Evolutionary conservation across 495 filamentous ascomycete species (phyloP).

Genomic region (Penicillium ucsense): DNA sequence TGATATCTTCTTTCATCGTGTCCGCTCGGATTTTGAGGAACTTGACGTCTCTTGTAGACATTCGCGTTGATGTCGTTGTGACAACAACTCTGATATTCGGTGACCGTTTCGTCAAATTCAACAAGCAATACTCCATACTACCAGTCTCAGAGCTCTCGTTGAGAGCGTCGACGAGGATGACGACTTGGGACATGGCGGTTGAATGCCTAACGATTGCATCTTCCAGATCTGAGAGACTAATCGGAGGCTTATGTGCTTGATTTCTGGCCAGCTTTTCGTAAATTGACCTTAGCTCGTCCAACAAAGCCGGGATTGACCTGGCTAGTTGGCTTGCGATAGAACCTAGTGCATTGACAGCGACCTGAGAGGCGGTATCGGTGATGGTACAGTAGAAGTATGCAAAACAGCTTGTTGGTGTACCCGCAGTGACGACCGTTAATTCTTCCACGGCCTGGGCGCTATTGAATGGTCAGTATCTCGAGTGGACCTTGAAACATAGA

Average conservation of each 20-base stretch:
- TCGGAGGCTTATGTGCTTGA: constrained; percentile 7
- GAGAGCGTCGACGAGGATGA: constrained; percentile 12
- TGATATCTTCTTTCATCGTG: constrained; percentile 8
- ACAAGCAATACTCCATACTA: constrained; percentile 5
- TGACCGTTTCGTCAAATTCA: constrained; percentile 4
- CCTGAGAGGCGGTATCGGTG: constrained; percentile 11
- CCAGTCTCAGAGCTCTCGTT: constrained; percentile 12
- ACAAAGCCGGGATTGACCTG: constrained; percentile 3
- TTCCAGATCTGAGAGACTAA: constrained; percentile 10
- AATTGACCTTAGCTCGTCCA: constrained; percentile 5
- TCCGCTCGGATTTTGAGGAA: constrained; percentile 6
- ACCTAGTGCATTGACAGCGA: constrained; percentile 9
- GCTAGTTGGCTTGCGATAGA: constrained; percentile 15
- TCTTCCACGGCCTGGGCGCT: constrained; percentile 15
- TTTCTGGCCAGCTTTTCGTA: constrained; percentile 9
- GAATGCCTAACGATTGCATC: constrained; percentile 9
- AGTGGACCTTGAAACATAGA: not conserved
- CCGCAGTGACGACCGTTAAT: constrained; percentile 3
- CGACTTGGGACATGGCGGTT: not conserved
- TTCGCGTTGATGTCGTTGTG: constrained; percentile 5
- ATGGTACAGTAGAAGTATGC: constrained; percentile 19
- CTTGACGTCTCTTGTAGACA: not conserved
- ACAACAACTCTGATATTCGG: constrained; percentile 11
- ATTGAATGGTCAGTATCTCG: not conserved
- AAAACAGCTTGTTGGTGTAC: not conserved